Conservation (phyloP, 805 yeast species). For the Suhomyces kilbournensis region DNA sequence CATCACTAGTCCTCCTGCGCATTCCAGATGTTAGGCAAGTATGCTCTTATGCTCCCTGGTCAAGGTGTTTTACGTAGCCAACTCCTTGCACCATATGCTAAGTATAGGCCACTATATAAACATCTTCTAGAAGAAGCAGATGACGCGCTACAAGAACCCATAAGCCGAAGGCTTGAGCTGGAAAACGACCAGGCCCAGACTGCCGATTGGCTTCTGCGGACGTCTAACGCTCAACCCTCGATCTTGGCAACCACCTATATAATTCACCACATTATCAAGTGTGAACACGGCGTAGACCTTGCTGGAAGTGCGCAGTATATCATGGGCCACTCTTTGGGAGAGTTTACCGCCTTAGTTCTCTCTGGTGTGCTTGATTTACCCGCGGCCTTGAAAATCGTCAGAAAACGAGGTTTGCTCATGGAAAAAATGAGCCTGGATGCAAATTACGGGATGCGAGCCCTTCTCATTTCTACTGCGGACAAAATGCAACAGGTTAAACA, state of each 20-base stretch:
- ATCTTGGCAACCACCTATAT: slow-evolving; percentile 42
- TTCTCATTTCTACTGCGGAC: slow-evolving; percentile 3
- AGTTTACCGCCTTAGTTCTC: slow-evolving; percentile 42
- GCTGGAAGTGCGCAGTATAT: slow-evolving; percentile 16
- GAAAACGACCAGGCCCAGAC: slow-evolving; percentile 3
- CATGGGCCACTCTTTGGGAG: slow-evolving; percentile 53
- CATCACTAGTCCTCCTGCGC: background rate
- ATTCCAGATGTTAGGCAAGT: slow-evolving; percentile 4
- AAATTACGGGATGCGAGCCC: slow-evolving; percentile 9
- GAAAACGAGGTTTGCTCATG: slow-evolving; percentile 45
- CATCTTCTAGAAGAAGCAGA: slow-evolving; percentile 16
- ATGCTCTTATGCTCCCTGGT: slow-evolving; percentile 35
- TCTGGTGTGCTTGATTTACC: slow-evolving; percentile 33
- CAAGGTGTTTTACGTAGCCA: slow-evolving; percentile 27
- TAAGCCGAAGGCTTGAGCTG: slow-evolving; percentile 9
- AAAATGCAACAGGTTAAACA: background rate
- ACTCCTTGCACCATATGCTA: slow-evolving; percentile 18
- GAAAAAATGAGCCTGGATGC: slow-evolving; percentile 13
- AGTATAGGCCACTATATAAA: slow-evolving; percentile 9
- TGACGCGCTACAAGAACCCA: slow-evolving; percentile 19
- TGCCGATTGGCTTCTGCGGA: slow-evolving; percentile 24
- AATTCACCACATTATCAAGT: slow-evolving; percentile 19
- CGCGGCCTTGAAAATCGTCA: slow-evolving; percentile 41
- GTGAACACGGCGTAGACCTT: slow-evolving; percentile 16
- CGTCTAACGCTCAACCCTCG: slow-evolving; percentile 54